Percentiles rank a stretch among this genome's conserved stretches.
Conservation (phyloP, 2,329 filamentous ascomycete genomes). For the Thelonectria rubi region DNA sequence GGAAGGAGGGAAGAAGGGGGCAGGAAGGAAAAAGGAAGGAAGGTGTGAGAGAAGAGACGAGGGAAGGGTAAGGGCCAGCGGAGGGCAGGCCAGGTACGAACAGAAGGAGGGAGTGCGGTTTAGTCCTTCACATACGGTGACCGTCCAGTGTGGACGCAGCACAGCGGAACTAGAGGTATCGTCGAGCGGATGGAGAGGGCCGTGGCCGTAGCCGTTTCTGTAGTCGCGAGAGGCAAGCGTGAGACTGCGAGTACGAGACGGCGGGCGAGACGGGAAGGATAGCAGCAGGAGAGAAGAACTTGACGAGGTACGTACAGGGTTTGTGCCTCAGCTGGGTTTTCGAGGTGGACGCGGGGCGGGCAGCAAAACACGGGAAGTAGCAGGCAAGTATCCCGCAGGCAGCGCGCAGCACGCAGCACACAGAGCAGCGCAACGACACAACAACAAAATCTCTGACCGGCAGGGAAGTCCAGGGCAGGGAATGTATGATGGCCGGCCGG, state of each 20-base stretch:
- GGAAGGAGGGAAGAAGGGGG: conserved; percentile 41
- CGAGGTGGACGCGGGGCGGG: background rate
- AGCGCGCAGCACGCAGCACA: background rate
- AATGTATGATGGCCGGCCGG: conserved; percentile 32
- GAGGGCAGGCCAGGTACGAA: conserved; percentile 38
- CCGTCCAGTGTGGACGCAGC: conserved; percentile 24
- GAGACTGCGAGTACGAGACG: conserved; percentile 30
- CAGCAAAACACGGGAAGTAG: conserved; percentile 21
- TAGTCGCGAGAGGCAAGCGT: conserved; percentile 25
- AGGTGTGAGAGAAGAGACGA: conserved; percentile 37
- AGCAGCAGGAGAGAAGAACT: background rate
- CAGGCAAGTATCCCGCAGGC: conserved; percentile 28
- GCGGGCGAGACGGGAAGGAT: background rate
- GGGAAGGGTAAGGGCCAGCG: conserved; percentile 37
- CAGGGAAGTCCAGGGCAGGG: conserved; percentile 32
- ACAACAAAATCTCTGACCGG: conserved; percentile 27
- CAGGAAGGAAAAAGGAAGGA: conserved; percentile 39
- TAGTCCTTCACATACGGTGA: conserved; percentile 34
- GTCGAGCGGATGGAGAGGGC: conserved; percentile 23
- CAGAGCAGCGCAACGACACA: conserved; percentile 3
- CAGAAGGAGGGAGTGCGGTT: conserved; percentile 38
- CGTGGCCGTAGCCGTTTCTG: conserved; percentile 22
- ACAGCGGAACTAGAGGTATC: conserved; percentile 15
- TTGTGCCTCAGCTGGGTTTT: conserved; percentile 8
- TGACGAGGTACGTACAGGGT: conserved; percentile 1